Evolutionary conservation across 2,329 filamentous ascomycete genomes (phyloP), one percentile per base, ranked within the genome.

Genomic region (Geosmithia flava): DNA sequence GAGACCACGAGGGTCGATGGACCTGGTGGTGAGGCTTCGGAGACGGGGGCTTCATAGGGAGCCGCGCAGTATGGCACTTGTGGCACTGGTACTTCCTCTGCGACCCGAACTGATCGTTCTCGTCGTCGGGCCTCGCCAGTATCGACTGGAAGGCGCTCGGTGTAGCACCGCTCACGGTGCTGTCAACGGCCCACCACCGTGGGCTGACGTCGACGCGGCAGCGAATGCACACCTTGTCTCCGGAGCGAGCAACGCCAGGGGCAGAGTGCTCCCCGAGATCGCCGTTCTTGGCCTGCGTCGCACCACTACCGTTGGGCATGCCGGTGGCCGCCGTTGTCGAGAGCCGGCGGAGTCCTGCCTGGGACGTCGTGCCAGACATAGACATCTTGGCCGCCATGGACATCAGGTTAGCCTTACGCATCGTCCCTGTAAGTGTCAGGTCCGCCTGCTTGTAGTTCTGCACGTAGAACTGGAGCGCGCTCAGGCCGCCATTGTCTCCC

Each of bases 381-480:
- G 66, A 63, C 57, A 65, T 67, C 60, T 83, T 87, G 13, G 77
- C 76, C 27, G 78, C 79, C 46, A 78, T 74, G 49, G 78, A 80
- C 59, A 83, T 77, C 42, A 93, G 75, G 50, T 87, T 93, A 20
- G 93, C 91, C 65, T 95, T 96, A 48, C 93, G 84, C 20, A 93
- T 87, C 17, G 91, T 96, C 27, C 93, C 93, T 2, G 90, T 96
- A 56, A 96, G 69, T 2, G 86, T 80, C 41, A 91, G 76, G 61
- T 98, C 93, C 8, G 93, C 91, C 66, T 97, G 91, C 65, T 98
- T 98, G 71, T 88, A 96, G 50, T 83, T 89, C 55, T 84, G 83
- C 43, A 85, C 87, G 61, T 86, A 98, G 23, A 95, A 73, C 62
- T 96, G 89, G 46, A 98, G 68, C 10, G 87, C 88, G 56, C 83